Base-by-base conservation (phyloP, 768 basidiomycete genomes). In the Kwoniella pini region DNA sequence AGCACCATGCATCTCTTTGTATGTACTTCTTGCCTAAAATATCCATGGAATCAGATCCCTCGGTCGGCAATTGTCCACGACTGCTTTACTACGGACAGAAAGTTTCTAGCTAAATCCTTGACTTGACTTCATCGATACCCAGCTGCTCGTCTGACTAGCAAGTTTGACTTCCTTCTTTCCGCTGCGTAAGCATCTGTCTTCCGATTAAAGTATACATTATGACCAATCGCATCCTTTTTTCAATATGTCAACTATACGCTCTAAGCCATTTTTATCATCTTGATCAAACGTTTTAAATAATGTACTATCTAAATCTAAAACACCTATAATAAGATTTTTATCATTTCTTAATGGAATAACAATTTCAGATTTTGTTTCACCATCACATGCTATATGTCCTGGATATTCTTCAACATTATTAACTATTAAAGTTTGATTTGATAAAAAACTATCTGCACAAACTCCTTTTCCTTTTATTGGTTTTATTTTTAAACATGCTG, bases 341-440 rank as follows among this genome's bases (percentile, higher is more conserved):
- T 12, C 15, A 26, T 43, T 40, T 43, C 31, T 15, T 17, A 97
- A 81, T 6, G 94, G 94, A 50, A 88, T 81, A 22, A 96, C 93
- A 50, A 97, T 85, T 77, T 98, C 95, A 69, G 89, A 90, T 71
- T 87, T 87, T 1, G 94, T 95, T 54, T 87, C 86, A 21, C 86
- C 89, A 67, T 97, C 93, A 72, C 95, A 97, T 2, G 91, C 78
- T 74, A 96, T 95, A 74, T 98, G 95, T 0, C 94, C 92, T 0
- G 90, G 90, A 72, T 92, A 92, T 10, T 76, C 78, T 24, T 89
- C 84, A 19, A 97, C 91, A 60, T 94, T 84, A 19, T 81, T 79
- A 1, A 96, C 90, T n/a, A 91, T 69, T 4, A 90, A 54, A 0
- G 87, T 84, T 64, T 80, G 71, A 43, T 76, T 78, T 50, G 81